Percentiles rank a stretch among this genome's conserved stretches.
Conservation (phyloP, 2,329 filamentous ascomycete species). For the Cyphellophora attinorum region DNA sequence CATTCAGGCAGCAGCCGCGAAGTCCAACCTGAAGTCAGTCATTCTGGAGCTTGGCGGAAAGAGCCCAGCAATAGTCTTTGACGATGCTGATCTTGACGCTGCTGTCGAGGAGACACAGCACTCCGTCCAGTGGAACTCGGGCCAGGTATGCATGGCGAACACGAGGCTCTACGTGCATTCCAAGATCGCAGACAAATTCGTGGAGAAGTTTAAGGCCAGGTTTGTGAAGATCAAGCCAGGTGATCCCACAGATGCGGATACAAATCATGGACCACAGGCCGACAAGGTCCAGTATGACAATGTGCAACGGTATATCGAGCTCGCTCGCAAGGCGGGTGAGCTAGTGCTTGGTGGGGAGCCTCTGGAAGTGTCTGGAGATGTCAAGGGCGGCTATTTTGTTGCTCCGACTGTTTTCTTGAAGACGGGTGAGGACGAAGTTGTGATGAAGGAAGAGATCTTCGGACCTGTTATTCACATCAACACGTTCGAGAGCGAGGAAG, state of each 20-base stretch:
- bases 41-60: conserved; percentile 54
- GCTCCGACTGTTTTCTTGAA: conserved; percentile 27
- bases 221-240: conserved; percentile 26
- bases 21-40: conserved; percentile 51
- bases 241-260: conserved; percentile 29
- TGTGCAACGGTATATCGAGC: conserved; percentile 31
- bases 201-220: conserved; percentile 24
- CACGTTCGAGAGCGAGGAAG: conserved; percentile 35
- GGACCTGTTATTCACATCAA: conserved; percentile 45
- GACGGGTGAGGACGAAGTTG: conserved; percentile 24
- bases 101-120: conserved; percentile 35
- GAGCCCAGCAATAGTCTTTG: conserved; percentile 47
- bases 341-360: conserved; percentile 28
- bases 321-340: conserved; percentile 29
- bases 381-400: conserved; percentile 30
- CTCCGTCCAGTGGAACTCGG: conserved; percentile 49
- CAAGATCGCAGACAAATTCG: conserved; percentile 13
- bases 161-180: conserved; percentile 15
- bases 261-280: conserved; percentile 35
- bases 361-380: conserved; percentile 17
- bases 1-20: conserved; percentile 64
- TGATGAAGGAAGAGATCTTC: conserved; percentile 33
- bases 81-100: conserved; percentile 48
- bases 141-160: conserved; percentile 50
- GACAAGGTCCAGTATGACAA: conserved; percentile 34